Percentiles rank a stretch among this genome's conserved stretches.
phyloP scores from a whole-genome alignment of 306 rosid genomes.

The Vigna radiata region DNA sequence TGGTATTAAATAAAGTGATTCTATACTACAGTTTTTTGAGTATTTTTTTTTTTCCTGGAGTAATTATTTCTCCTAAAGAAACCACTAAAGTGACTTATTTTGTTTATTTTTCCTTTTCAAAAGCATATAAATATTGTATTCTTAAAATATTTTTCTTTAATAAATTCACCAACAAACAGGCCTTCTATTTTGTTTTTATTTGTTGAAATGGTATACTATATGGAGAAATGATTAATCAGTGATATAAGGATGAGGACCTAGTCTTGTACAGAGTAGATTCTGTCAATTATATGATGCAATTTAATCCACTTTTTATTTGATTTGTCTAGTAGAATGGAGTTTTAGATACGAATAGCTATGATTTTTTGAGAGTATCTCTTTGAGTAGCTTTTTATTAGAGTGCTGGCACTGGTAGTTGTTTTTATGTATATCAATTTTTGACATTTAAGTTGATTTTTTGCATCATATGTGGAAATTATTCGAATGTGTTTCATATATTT shows the following conservation, averaged over 20 bases:
- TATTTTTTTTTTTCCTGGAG: not conserved
- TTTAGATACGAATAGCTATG: not conserved
- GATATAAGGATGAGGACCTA: constrained; percentile 27
- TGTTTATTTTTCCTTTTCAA: not conserved
- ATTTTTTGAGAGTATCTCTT: not conserved
- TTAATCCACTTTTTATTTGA: constrained; percentile 13
- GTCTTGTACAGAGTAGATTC: constrained; percentile 12
- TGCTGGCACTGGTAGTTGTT: constrained; percentile 4
- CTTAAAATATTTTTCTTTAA: not conserved
- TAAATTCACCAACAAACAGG: not conserved
- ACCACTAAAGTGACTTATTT: not conserved
- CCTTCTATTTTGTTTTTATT: constrained; percentile 8
- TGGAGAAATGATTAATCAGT: not conserved
- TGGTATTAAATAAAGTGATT: not conserved
- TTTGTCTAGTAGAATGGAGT: constrained; percentile 25
- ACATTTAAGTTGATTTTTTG: constrained; percentile 29
- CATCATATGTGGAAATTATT: constrained; percentile 34
- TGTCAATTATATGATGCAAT: constrained; percentile 24
- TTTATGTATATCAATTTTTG: constrained; percentile 20
- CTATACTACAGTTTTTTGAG: not conserved
- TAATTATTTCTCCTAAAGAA: not conserved
- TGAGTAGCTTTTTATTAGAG: constrained; percentile 31
- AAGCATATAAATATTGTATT: not conserved
- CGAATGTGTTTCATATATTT: constrained; percentile 23
- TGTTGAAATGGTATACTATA: constrained; percentile 20